A percentile compares a stretch with the other conserved stretches of the same genome.
These are phyloP conservation scores for Fraxinus excelsior DNA, from an alignment of 257 asterid species.

Conservation along the genomic window DNA sequence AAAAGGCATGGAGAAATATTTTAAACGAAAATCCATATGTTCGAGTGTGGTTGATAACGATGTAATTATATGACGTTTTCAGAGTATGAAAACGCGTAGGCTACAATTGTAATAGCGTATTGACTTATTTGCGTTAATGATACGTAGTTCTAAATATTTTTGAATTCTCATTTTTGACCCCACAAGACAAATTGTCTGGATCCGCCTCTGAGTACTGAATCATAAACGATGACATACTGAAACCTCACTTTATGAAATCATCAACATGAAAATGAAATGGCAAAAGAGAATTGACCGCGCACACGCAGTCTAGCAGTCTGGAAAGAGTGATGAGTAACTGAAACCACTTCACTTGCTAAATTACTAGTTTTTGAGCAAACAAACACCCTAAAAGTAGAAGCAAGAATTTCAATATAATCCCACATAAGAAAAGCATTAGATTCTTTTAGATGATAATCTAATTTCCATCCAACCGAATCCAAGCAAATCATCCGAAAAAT, in stretches of 20 bases:
- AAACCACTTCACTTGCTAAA: not conserved
- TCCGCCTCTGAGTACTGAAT: not conserved
- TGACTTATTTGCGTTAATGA: no score
- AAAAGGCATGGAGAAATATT: no score
- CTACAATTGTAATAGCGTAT: no score
- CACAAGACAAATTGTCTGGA: no score
- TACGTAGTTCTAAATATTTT: no score
- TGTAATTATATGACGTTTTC: no score
- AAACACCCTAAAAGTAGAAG: not conserved
- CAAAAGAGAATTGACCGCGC: not conserved
- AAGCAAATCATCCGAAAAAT: not conserved
- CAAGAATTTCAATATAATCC: not conserved
- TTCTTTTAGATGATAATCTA: not conserved
- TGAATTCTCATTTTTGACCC: no score
- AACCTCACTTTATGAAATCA: not conserved
- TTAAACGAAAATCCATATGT: no score
- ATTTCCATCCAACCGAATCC: not conserved
- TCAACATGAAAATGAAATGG: not conserved
- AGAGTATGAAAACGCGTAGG: no score
- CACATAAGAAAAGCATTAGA: not conserved
- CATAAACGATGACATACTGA: not conserved
- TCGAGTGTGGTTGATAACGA: no score
- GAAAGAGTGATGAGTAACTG: not conserved
- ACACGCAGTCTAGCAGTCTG: not conserved
- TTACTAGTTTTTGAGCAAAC: not conserved